Evolutionary conservation across 257 asterid genomes (phyloP), one percentile per base, ranked within the genome.

Genomic region (Orobanche coerulescens): DNA sequence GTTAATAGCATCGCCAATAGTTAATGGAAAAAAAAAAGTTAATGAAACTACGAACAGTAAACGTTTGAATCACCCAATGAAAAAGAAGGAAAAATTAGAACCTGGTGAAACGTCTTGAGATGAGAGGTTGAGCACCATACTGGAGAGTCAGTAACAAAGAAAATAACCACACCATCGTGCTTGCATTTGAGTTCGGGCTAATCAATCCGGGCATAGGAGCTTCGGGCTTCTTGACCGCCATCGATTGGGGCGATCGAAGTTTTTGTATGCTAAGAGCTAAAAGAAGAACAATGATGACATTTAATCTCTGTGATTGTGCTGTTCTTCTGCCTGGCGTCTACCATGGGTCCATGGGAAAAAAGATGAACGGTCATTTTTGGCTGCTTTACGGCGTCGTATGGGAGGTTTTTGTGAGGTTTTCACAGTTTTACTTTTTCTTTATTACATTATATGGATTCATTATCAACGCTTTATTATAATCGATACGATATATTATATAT

Each of bases 61-160:
- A 58, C 12, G n/a, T n/a, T 22, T 30, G 63, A 13, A 31, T 23
- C 22, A 34, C 4, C 12, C 3, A 19, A 11, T 47, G 26, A 23
- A 11, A 2, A n/a, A 16, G 10, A 24, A 8, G 10, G 23, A 10
- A 40, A 70, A 36, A 37, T 2, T 31, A 57, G 22, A 20, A 91
- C 98, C 98, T 79, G 76, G 84, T 83, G 76, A 75, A 88, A 2
- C 90, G 84, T 63, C 83, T 87, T 71, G 97, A 85, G 81, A 91
- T 85, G 68, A 88, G 89, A 55, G 96, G 96, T 51, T 91, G 96
- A 73, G 79, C 90, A 19, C 98, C 98, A 68, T 91, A 91, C 77
- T 91, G 98, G 59, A 91, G 78, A 19, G 93, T 83, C 25, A 88
- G 85, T 14, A 91, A 72, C 70, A 85, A 19, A 1, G 94, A 93